Evolutionary conservation across 768 basidiomycete species (phyloP).

Genomic region (Kwoniella europaea): DNA sequence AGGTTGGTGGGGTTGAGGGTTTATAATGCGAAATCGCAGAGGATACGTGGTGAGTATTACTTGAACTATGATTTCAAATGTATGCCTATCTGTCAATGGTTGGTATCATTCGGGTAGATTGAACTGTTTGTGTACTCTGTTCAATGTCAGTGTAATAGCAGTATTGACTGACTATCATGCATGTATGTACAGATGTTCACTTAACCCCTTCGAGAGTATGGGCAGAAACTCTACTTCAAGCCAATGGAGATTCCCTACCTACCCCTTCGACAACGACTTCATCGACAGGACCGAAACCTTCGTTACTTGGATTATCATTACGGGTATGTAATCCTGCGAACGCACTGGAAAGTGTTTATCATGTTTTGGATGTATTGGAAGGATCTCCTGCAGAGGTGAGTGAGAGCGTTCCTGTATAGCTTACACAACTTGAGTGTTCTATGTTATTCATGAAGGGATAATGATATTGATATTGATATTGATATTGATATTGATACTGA

Average conservation of each 20-base stretch:
- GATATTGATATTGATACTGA: too few relatives aligned
- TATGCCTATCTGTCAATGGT: too few relatives aligned
- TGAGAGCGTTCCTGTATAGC: too few relatives aligned
- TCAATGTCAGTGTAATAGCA: too few relatives aligned
- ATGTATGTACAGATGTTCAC: slow-evolving; percentile 68
- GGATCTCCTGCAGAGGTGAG: slow-evolving; percentile 89
- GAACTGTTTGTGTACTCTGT: too few relatives aligned
- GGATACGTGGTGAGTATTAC: slow-evolving; percentile 49
- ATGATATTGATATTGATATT: too few relatives aligned
- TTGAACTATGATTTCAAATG: not conserved
- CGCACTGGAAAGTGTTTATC: slow-evolving; percentile 94
- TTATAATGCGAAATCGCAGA: slow-evolving; percentile 56
- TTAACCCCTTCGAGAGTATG: slow-evolving; percentile 84
- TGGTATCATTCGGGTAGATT: too few relatives aligned
- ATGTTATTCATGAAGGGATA: too few relatives aligned
- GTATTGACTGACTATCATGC: too few relatives aligned
- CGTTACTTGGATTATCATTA: slow-evolving; percentile 91
- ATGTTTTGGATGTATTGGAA: slow-evolving; percentile 94
- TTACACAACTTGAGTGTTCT: too few relatives aligned
- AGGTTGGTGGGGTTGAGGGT: slow-evolving; percentile 48
- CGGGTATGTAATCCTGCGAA: slow-evolving; percentile 87
- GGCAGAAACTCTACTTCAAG: slow-evolving; percentile 61
- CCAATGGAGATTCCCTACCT: slow-evolving; percentile 57
- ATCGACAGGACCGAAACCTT: slow-evolving; percentile 70
- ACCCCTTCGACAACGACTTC: slow-evolving; percentile 42